Base-by-base conservation (phyloP, 441 rosid genomes). In the Eugenia klotzschiana region DNA sequence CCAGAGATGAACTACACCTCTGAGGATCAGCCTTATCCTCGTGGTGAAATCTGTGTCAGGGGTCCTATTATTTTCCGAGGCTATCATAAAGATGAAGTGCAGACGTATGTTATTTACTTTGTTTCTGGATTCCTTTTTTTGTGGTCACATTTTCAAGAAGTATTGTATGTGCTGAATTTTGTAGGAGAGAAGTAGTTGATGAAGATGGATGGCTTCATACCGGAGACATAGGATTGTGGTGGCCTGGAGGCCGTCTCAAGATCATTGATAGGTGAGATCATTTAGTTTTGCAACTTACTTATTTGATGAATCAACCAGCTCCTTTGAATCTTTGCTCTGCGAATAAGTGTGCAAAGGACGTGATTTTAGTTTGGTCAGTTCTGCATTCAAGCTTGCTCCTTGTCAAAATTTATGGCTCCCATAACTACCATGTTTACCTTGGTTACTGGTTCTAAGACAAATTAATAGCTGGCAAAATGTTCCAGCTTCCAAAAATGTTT, bases 141-240 rank as follows among this genome's bases (percentile, higher is more conserved):
- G 73, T 73, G 73, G 25, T 80, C 85, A 46, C 52, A 15, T 85
- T 64, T 84, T 86, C 53, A 51, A 82, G 51, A 82, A 41, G 26
- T 69, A 83, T 85, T 79, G 80, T 79, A 57, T 53, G 55, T 23
- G 74, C 82, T 85, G 55, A 85, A 82, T 79, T 85, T 72, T 79
- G 88, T 91, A 97, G 99, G 93, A 93, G 93, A 92, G 98, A 97
- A 88, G 95, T 92, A 57, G 82, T 94, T 81, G 98, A 96, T 90
- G 98, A 90, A 87, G 98, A 93, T 55, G 98, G 98, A 86, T 94
- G 99, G 99, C 91, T 97, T 87, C 99, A 96, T 84, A 93, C 98
- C 1, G 99, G 98, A 86, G 99, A 96, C 83, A 93, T 97, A 82
- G 98, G 98, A 81, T 90, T 90, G 86, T 97, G 99, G 99, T 84